Evolutionary conservation across 176 grass and related monocot species (phyloP).

Genomic region (Juncus inflexus): DNA sequence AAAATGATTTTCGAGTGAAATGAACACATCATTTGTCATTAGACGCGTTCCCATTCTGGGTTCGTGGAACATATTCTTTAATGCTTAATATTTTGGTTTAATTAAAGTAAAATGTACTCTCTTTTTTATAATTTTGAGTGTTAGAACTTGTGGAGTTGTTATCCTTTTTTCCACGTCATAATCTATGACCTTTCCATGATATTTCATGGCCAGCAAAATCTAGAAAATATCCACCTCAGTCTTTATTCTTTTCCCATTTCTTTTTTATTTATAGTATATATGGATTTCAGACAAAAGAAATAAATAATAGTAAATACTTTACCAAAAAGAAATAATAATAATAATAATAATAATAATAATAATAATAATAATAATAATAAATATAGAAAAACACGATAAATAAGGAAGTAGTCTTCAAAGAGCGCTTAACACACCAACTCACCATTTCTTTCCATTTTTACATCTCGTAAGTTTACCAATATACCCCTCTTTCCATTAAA

Average conservation of each 20-base stretch:
- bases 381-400: no score
- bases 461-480: conserved; percentile 27
- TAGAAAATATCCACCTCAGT: conserved; percentile 23
- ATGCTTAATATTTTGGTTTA: no score
- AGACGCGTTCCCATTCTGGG: no score
- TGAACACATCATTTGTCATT: no score
- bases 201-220: conserved; percentile 19
- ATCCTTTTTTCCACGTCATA: conserved; percentile 10
- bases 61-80: no score
- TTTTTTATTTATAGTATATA: conserved; percentile 6
- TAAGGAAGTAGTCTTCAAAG: no score
- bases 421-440: no score
- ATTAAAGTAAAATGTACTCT: no score
- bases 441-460: not conserved
- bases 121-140: not conserved
- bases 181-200: conserved; percentile 17
- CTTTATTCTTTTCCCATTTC: conserved; percentile 10
- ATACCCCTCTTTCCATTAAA: conserved; percentile 30
- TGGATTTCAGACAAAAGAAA: conserved; percentile 31
- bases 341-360: no score
- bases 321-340: no score
- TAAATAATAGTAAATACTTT: conserved; percentile 30
- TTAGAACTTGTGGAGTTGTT: not conserved
- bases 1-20: not conserved
- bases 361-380: no score